Evolutionary conservation across 306 rosid genomes (phyloP), one percentile per base, ranked within the genome.

Genomic region (Malus orientalis): DNA sequence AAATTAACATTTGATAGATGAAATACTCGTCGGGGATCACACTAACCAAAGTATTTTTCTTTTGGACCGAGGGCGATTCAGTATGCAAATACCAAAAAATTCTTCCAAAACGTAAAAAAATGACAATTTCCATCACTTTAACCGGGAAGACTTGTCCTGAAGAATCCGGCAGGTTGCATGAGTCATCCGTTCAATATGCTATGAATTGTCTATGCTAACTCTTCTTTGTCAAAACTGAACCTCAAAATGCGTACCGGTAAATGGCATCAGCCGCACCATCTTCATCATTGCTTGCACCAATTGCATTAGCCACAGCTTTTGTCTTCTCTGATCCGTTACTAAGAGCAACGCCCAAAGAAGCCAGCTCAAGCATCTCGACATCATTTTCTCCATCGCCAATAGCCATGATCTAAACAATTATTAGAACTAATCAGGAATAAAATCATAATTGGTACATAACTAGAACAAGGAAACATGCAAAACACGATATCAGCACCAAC

Each of bases 331-430:
- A 81, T 68, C 97, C 98, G 70, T 95, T 92, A 67, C 96, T 85
- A 27, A 95, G 91, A 65, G 97, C 97, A 20, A 92, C 27, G 79
- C 98, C 96, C 20, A 92, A 83, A 80, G 97, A 86, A 81, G 97
- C 98, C 82, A 95, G 82, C 84, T 89, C 85, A 36, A 95, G 96
- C 98, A 95, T 92, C 85, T 95, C 98, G 6, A 89, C 32, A 69
- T 95, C 98, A 84, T 92, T 95, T 79, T 95, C 98, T 71, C 97
- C 98, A 66, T 95, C 97, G 67, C 98, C 98, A 79, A 95, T 89
- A 70, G 97, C 98, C 98, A 95, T 92, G 74, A 95, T 86, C 98
- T 94, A 62, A n/a, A 72, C 40, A 64, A 72, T 51, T n/a, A 71
- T 58, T 70, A 44, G 36, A 76, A 19, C 11, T 19, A 10, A 66